Conservation (phyloP, 73 alveolate genomes). For the Symbiodinium natans region DNA sequence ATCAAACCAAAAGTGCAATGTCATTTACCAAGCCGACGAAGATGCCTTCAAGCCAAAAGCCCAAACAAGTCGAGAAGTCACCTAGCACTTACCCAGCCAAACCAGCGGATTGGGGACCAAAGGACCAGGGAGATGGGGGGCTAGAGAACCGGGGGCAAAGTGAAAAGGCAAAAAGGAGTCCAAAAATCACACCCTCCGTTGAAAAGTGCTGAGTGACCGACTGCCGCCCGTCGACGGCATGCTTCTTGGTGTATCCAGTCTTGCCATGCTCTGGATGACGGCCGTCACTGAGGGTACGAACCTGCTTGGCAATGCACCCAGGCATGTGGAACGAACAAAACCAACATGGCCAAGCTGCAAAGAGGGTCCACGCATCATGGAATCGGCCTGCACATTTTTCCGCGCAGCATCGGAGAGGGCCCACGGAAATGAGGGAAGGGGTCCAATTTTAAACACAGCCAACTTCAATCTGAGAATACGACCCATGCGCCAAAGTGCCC, state of each 20-base stretch:
- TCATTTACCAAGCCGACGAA: too few species aligned
- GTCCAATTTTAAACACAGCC: background rate
- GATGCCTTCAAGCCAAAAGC: too few species aligned
- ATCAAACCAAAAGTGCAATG: too few species aligned
- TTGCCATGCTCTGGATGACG: conserved; percentile 93
- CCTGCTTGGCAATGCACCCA: background rate
- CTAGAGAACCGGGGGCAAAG: too few species aligned
- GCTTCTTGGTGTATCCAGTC: conserved; percentile 91
- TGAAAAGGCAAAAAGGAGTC: too few species aligned
- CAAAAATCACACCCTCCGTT: too few species aligned
- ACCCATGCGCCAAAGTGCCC: conserved; percentile 93
- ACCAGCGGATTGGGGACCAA: too few species aligned
- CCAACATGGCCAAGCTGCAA: conserved; percentile 23
- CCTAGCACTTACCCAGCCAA: too few species aligned
- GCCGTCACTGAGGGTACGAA: conserved; percentile 88
- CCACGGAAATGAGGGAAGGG: background rate
- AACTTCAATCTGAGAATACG: background rate
- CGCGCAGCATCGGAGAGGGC: background rate
- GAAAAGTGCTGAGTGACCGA: background rate
- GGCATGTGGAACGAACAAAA: background rate
- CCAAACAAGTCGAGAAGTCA: too few species aligned
- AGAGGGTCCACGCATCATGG: conserved; percentile 83
- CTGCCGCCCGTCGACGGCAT: conserved; percentile 93
- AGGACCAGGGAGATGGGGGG: too few species aligned
- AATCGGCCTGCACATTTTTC: conserved; percentile 87